These are phyloP conservation scores for Aspergillus sclerotiicarbonarius DNA, from an alignment of 495 filamentous ascomycete genomes.

Conservation along the genomic window DNA sequence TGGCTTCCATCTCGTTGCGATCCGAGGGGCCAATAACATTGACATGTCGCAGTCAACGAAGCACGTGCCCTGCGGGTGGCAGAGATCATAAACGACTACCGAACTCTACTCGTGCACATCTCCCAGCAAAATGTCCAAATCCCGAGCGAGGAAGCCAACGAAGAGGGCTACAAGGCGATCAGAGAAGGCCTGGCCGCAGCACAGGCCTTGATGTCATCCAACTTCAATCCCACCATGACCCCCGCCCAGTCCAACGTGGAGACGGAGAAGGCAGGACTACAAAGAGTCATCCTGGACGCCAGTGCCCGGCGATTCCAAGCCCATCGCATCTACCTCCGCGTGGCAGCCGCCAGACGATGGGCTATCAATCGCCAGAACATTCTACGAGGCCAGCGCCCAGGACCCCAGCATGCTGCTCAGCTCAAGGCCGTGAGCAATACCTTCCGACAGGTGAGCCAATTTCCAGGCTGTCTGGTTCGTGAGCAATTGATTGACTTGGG, in stretches of 20 bases:
- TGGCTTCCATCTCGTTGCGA: constrained; percentile 2
- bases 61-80: constrained; percentile 77
- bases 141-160: constrained; percentile 66
- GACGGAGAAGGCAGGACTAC: constrained; percentile 69
- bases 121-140: constrained; percentile 61
- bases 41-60: constrained; percentile 65
- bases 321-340: constrained; percentile 80
- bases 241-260: constrained; percentile 58
- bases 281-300: constrained; percentile 74
- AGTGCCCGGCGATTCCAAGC: constrained; percentile 77
- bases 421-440: constrained; percentile 58
- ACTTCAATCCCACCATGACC: constrained; percentile 56
- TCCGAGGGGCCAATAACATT: not conserved
- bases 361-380: constrained; percentile 66
- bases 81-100: constrained; percentile 83
- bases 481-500: constrained; percentile 3
- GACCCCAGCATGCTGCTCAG: constrained; percentile 53
- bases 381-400: constrained; percentile 62
- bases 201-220: constrained; percentile 69
- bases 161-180: constrained; percentile 74
- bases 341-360: constrained; percentile 77
- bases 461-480: not conserved
- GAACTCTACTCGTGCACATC: constrained; percentile 77
- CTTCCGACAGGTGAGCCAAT: constrained; percentile 57
- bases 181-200: constrained; percentile 73